Percentiles rank a stretch among this genome's conserved stretches.
phyloP scores from a whole-genome alignment of 495 filamentous ascomycete genomes.

The Aspergillus heteromorphus region DNA sequence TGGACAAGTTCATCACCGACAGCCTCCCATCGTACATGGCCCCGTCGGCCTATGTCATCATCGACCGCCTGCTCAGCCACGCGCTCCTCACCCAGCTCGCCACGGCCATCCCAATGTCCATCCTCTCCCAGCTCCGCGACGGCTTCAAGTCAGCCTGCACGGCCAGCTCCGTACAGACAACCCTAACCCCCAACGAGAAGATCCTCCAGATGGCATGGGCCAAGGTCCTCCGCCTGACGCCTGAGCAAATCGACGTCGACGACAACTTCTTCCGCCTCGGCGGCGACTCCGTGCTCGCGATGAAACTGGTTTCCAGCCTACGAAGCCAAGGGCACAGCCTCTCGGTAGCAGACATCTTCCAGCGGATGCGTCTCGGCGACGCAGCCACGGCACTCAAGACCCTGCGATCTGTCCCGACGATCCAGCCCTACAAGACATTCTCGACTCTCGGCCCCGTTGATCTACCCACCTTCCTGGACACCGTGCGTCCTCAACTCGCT shows the following conservation, averaged over 20 bases:
- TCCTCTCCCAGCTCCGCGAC: slow-evolving; percentile 17
- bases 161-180: slow-evolving; percentile 13
- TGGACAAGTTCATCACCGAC: slow-evolving; percentile 33
- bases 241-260: slow-evolving; percentile 31
- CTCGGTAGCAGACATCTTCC: not conserved
- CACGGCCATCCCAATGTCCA: slow-evolving; percentile 16
- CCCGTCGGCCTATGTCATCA: slow-evolving; percentile 30
- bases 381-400: slow-evolving; percentile 4
- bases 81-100: slow-evolving; percentile 21
- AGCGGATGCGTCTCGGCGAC: slow-evolving; percentile 11
- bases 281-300: slow-evolving; percentile 29
- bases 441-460: not conserved
- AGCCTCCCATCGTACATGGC: slow-evolving; percentile 38
- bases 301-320: not conserved
- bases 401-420: slow-evolving; percentile 41
- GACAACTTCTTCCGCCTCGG: slow-evolving; percentile 37
- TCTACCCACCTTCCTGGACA: too few species aligned
- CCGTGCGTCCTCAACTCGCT: too few species aligned
- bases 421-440: not conserved
- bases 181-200: slow-evolving; percentile 29
- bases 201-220: slow-evolving; percentile 44
- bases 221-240: slow-evolving; percentile 31
- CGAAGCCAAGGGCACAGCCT: not conserved
- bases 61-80: slow-evolving; percentile 23
- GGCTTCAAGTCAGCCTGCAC: slow-evolving; percentile 23